phyloP scores from a whole-genome alignment of 768 basidiomycete species.

The Mycena maculata region DNA sequence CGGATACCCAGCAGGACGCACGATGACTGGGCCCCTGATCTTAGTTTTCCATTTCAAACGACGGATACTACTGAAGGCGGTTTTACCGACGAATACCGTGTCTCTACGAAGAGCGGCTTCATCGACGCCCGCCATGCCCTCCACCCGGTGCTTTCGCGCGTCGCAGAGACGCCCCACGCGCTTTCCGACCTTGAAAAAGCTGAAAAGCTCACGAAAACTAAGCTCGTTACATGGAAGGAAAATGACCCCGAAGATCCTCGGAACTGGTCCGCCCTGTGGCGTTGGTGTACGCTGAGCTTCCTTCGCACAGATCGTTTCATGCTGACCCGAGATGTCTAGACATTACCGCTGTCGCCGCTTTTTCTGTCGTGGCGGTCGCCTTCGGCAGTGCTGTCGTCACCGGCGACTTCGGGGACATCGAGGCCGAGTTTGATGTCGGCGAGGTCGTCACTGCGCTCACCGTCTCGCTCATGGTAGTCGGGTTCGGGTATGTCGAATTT shows the following conservation, averaged over 20 bases:
- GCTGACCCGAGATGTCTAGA: neutral
- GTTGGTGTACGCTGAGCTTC: slow-evolving; percentile 47
- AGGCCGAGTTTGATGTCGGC: slow-evolving; percentile 45
- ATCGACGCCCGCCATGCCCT: slow-evolving; percentile 43
- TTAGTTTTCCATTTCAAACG: slow-evolving; percentile 32
- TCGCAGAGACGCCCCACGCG: slow-evolving; percentile 15
- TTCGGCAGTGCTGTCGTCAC: slow-evolving; percentile 52
- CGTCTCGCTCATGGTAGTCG: slow-evolving; percentile 51
- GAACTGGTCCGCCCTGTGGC: slow-evolving; percentile 46
- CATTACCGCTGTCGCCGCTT: slow-evolving; percentile 27
- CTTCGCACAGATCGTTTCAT: neutral
- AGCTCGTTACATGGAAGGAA: slow-evolving; percentile 51
- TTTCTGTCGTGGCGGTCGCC: slow-evolving; percentile 49
- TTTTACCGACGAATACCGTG: slow-evolving; percentile 49
- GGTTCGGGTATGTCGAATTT: slow-evolving; percentile 48
- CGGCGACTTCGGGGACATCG: slow-evolving; percentile 49
- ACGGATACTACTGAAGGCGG: slow-evolving; percentile 23
- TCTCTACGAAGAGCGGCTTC: slow-evolving; percentile 42
- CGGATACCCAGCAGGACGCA: slow-evolving; percentile 2
- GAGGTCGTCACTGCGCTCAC: slow-evolving; percentile 48
- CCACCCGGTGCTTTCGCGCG: slow-evolving; percentile 40
- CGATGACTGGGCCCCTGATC: slow-evolving; percentile 21
- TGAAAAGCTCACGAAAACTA: slow-evolving; percentile 42
- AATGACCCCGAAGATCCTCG: slow-evolving; percentile 55
- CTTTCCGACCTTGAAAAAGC: slow-evolving; percentile 48